Percentiles rank a stretch among this genome's conserved stretches.
phyloP scores from a whole-genome alignment of 192 early-diverging fungal genomes.

The Gamsiella multidivaricata region DNA sequence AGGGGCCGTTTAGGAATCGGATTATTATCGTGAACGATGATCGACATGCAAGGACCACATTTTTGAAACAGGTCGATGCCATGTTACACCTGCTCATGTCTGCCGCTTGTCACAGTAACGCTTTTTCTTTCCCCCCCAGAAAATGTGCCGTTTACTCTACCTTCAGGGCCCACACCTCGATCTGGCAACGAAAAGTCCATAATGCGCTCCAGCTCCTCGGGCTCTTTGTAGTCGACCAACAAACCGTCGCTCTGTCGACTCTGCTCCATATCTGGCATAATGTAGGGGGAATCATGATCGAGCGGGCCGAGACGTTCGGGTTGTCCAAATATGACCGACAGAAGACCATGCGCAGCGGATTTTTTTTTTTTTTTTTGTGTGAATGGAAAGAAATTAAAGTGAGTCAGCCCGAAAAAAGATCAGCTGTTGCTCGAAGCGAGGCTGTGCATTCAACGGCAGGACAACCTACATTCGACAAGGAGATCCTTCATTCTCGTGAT shows the following conservation, averaged over 20 bases:
- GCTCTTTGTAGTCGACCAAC: slow-evolving; percentile 57
- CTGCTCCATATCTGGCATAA: slow-evolving; percentile 56
- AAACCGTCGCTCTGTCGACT: slow-evolving; percentile 45
- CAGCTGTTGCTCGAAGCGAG: not conserved
- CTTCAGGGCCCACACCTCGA: slow-evolving; percentile 55
- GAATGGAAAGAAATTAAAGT: slow-evolving; percentile 17
- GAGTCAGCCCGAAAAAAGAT: slow-evolving; percentile 26
- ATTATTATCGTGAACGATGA: not conserved
- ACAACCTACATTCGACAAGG: slow-evolving; percentile 57
- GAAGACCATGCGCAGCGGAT: slow-evolving; percentile 6
- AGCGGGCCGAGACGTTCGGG: not conserved
- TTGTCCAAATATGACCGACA: not conserved
- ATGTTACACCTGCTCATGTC: slow-evolving; percentile 9
- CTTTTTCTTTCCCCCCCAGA: too few relatives aligned
- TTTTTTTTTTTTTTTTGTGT: not conserved
- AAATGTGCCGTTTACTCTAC: slow-evolving; percentile 24
- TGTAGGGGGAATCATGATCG: not conserved
- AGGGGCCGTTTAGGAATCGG: not conserved
- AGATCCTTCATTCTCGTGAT: slow-evolving; percentile 59
- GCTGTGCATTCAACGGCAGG: too few relatives aligned
- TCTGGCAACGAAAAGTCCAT: slow-evolving; percentile 63
- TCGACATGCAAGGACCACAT: not conserved
- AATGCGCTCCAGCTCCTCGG: slow-evolving; percentile 55
- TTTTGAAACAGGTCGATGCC: not conserved
- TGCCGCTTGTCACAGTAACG: too few relatives aligned